Base-by-base conservation (phyloP, 202 grass and related monocot species). In the Schoenoplectus tabernaemontani region DNA sequence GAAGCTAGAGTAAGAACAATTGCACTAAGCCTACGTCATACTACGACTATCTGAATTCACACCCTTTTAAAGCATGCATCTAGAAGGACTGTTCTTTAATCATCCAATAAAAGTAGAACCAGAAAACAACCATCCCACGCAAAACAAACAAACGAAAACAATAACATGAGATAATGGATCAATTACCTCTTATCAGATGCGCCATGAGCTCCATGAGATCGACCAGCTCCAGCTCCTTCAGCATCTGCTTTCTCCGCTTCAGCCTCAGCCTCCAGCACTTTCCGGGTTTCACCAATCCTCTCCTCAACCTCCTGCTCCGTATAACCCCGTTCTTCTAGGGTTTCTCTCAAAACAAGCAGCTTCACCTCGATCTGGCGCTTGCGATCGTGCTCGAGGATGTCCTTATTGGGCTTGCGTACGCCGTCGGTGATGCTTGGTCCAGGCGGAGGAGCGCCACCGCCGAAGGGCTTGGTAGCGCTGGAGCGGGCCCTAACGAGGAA, bases 381-480 rank as follows among this genome's bases (percentile, higher is more conserved):
- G 43, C 92, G 96, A 83, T 96, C 92, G 86, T 99, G 96, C 83
- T 99, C 96, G 41, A 99, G 90, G 82, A 99, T 99, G 16, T 96
- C 96, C 96, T 67, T 93, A 85, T 96, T 99, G 41, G 96, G 92
- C 77, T 89, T 91, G 30, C 90, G 86, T 63, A 89, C 79, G 62
- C 87, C 87, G 26, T 84, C 88, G 34, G 85, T 68, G 4, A 63
- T 84, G 36, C 7, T 4, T 22, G 47, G 59, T 2, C 13, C 78
- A 34, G 62, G 30, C 13, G 9, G 60, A 57, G 39, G 79, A 1
- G 9, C 77, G 9, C 73, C 64, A 10, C 83, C 86, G 10, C 48
- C 53, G n/a, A 72, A 67, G 0, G 81, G 68, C 0, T 88, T 82
- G 51, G 77, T 82, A 75, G 81, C 34, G 58, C 79, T 42, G 17